A percentile compares a stretch with the other conserved stretches of the same genome.
Conservation (phyloP, 257 asterid species). For the Mentha longifolia region DNA sequence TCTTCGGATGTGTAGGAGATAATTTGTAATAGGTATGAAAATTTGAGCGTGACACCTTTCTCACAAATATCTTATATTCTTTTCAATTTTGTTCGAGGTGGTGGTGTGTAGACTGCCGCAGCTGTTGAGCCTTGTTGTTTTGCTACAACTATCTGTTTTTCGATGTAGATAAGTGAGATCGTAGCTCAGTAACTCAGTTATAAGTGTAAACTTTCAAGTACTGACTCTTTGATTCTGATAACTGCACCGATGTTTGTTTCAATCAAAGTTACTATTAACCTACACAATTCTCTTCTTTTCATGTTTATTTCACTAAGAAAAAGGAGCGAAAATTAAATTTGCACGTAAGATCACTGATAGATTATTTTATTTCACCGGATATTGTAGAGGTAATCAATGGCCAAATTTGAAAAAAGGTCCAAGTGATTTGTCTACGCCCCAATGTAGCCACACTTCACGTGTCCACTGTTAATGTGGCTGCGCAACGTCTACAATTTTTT, state of each 20-base stretch:
- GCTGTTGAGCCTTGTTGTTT: neutral
- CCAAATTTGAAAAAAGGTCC: too few relatives aligned
- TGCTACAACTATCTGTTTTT: slow-evolving; percentile 5
- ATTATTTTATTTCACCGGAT: too few relatives aligned
- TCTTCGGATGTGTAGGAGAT: neutral
- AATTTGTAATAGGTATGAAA: slow-evolving; percentile 13
- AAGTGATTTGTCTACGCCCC: too few relatives aligned
- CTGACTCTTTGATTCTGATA: neutral
- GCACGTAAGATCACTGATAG: too few relatives aligned
- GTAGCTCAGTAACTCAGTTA: neutral
- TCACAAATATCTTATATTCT: slow-evolving; percentile 11
- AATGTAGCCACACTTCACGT: too few relatives aligned
- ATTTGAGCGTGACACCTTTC: neutral
- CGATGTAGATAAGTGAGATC: slow-evolving; percentile 21
- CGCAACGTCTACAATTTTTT: too few relatives aligned
- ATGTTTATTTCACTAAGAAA: too few relatives aligned
- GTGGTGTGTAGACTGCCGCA: slow-evolving; percentile 21
- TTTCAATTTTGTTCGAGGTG: slow-evolving; percentile 36
- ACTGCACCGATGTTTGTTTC: neutral
- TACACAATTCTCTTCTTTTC: too few relatives aligned
- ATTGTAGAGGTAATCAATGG: too few relatives aligned
- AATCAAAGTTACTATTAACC: neutral
- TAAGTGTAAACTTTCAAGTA: neutral
- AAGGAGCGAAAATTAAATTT: too few relatives aligned
- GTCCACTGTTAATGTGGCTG: too few relatives aligned